Evolutionary conservation across 495 filamentous ascomycete genomes (phyloP).

Genomic region (Penicillium coffeae): DNA sequence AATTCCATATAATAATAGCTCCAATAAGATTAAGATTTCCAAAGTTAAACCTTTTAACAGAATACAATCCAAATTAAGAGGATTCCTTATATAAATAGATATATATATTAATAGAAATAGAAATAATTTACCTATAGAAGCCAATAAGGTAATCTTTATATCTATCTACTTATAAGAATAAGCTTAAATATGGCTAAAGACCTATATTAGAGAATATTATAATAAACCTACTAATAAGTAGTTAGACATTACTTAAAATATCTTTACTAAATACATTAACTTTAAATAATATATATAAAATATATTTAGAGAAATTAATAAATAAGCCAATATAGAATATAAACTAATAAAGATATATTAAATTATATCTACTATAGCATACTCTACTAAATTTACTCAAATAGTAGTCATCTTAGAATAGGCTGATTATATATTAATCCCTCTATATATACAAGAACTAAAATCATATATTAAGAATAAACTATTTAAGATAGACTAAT

Average conservation of each 20-base stretch:
- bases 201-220: neutral
- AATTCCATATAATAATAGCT: too few species aligned
- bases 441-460: too few species aligned
- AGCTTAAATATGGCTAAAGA: neutral
- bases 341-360: neutral
- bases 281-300: neutral
- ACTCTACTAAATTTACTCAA: neutral
- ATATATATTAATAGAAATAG: neutral
- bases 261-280: neutral
- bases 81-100: neutral
- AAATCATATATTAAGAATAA: too few species aligned
- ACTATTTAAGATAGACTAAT: too few species aligned
- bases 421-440: too few species aligned
- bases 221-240: neutral
- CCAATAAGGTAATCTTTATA: neutral
- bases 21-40: neutral
- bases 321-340: neutral
- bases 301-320: neutral
- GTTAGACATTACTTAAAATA: neutral
- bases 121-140: neutral
- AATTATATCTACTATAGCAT: neutral
- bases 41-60: neutral
- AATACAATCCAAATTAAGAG: neutral
- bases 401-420: neutral
- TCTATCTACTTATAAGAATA: neutral